Evolutionary conservation across 768 basidiomycete genomes (phyloP), one percentile per base, ranked within the genome.

Genomic region (Pisolithus sp.): DNA sequence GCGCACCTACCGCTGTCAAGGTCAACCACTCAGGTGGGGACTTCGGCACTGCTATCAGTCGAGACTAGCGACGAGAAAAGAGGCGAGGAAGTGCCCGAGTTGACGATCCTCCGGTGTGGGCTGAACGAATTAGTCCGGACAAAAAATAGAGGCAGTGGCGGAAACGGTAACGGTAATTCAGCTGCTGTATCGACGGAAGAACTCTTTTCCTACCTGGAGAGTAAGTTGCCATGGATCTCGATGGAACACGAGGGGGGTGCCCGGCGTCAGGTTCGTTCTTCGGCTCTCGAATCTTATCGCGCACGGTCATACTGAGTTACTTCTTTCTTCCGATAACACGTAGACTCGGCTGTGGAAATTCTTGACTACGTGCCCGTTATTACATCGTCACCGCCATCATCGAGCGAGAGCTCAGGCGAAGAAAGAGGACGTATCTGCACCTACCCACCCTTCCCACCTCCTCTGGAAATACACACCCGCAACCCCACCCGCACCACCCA

Each of bases 81-180:
- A 2, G 45, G 53, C 13, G 52, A 55, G 39, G 67, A 66, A 8
- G 62, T 85, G 6, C 76, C 81, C 2, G 69, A 73, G 8, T 55
- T 81, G 5, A 80, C 83, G 1, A 66, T 88, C 7, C 70, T 89
- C 36, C 79, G 87, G 8, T 86, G 83, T 58, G 81, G 75, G 3
- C 68, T 89, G 39, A 67, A 72, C 28, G 82, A 82, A 44, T 71
- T 74, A 52, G 65, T 59, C 49, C 72, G 58, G 57, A 69, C 64
- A 20, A 72, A 72, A 45, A 18, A n/a, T 9, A 9, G n/a, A 13
- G 34, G 18, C 34, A 7, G 30, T 13, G 31, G 20, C 37, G 31
- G 20, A 5, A 31, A 2, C 7, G 28, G 4, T n/a, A 47, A 18
- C 12, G 41, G 53, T 6, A 65, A 71, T 10, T 57, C 59, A 15